These are phyloP conservation scores for Xerocomellus intermedius DNA, from an alignment of 768 basidiomycete species.

Conservation along the genomic window DNA sequence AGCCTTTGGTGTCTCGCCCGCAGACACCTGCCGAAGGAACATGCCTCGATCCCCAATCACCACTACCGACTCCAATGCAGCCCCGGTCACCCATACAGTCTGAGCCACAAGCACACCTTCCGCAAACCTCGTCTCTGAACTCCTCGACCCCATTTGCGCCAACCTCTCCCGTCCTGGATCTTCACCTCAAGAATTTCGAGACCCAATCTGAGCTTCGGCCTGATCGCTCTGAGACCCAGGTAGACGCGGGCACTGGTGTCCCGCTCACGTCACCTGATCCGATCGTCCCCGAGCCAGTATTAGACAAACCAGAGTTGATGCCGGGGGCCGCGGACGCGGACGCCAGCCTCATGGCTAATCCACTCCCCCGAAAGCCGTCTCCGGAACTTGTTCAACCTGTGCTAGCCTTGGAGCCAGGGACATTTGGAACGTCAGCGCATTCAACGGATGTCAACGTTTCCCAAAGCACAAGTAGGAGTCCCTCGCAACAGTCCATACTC, in stretches of 20 bases:
- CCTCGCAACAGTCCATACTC: constrained; percentile 11
- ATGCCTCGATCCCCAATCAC: neutral
- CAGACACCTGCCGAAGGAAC: neutral
- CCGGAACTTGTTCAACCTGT: constrained; percentile 1
- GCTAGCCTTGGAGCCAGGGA: neutral
- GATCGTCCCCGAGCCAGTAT: neutral
- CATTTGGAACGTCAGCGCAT: neutral
- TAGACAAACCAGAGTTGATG: neutral
- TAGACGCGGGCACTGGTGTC: neutral
- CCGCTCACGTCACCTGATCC: neutral
- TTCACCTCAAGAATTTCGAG: constrained; percentile 1
- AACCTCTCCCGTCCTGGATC: constrained; percentile 7
- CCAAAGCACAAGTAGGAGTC: constrained; percentile 7
- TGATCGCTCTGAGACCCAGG: neutral
- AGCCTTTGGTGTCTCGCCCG: neutral
- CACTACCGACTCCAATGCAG: neutral
- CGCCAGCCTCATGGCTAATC: neutral
- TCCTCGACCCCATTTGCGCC: neutral
- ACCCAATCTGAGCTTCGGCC: neutral
- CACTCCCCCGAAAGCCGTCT: constrained; percentile 1
- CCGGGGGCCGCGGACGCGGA: neutral
- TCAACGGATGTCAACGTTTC: neutral
- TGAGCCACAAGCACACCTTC: neutral
- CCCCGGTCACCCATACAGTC: neutral
- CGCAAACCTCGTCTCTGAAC: neutral